Base-by-base conservation (phyloP, 805 yeast genomes). In the Priceomyces melissophilus region DNA sequence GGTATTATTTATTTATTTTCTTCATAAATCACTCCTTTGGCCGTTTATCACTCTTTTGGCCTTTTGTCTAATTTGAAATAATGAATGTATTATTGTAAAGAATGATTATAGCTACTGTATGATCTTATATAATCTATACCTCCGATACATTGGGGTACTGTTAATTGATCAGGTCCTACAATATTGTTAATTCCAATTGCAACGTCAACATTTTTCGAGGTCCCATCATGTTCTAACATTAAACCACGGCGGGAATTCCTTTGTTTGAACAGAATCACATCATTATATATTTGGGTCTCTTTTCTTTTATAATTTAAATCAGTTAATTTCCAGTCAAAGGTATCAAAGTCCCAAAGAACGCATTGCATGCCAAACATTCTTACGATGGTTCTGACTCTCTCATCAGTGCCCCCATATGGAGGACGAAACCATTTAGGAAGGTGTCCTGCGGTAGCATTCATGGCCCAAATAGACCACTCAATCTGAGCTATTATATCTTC, bases 401-500 rank as follows among this genome's bases (percentile, higher is more conserved):
- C 83, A 64, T 91, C 99, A 27, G 87, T 73, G 0, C 96, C 97
- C 1, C 98, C 99, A 57, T 87, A 91, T 1, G 99, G 99, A 0
- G 99, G 99, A 50, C 99, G 76, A 60, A 86, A 91, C 86, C 91
- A 91, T 54, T 83, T 84, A 5, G 99, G 99, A 8, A 86, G 58
- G 53, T 89, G 90, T 20, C 81, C 71, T 0, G 87, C 86, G 0
- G 97, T 89, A 1, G 96, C 96, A 65, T 91, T 90, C 89, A 90
- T 87, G 4, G 97, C 96, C 97, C 97, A 91, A 26, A 88, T 80
- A 1, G 95, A 82, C 99, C 99, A 91, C 61, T 90, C 83, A 30
- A 91, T 65, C 58, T 91, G 96, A 0, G 97, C 96, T 41, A 85
- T 80, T 13, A 91, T 79, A 46, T 87, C 78, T 61, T 88, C 91